These are phyloP conservation scores for Pezizomycotina sp. DNA, from an alignment of 2,329 filamentous ascomycete genomes.

Conservation along the genomic window DNA sequence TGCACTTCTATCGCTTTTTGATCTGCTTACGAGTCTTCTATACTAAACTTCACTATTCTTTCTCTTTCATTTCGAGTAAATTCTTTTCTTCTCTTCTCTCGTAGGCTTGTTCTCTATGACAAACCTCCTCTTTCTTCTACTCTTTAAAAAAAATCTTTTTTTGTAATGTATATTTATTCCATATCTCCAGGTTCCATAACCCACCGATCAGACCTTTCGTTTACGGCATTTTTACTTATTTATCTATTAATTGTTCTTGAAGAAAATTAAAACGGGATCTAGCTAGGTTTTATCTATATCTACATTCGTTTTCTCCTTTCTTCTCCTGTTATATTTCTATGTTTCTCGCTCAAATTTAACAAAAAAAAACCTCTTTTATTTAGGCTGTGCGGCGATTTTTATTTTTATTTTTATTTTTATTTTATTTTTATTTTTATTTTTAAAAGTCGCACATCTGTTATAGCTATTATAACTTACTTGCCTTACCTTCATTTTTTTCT, in stretches of 20 bases:
- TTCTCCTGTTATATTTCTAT: constrained; percentile 2
- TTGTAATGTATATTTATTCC: constrained; percentile 9
- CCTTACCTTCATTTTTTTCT: too few relatives aligned
- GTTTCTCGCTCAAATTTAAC: constrained; percentile 5
- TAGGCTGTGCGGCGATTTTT: constrained; percentile 1
- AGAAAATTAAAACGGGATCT: neutral
- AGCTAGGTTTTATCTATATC: neutral
- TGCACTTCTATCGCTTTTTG: constrained; percentile 9
- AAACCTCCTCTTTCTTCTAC: constrained; percentile 11
- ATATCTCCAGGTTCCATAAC: constrained; percentile 7
- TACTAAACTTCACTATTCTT: constrained; percentile 1
- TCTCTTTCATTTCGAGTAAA: constrained; percentile 1
- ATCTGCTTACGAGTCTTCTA: constrained; percentile 1
- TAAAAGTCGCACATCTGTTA: neutral
- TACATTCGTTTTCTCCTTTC: constrained; percentile 4
- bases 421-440: neutral
- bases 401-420: constrained; percentile 1
- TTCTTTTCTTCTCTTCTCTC: neutral
- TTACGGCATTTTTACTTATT: constrained; percentile 13
- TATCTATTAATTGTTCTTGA: constrained; percentile 11
- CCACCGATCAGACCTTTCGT: constrained; percentile 16
- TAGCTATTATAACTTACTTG: too few relatives aligned
- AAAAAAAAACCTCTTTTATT: constrained; percentile 8
- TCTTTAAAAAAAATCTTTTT: constrained; percentile 7
- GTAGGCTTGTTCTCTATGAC: constrained; percentile 6